Evolutionary conservation across 495 filamentous ascomycete genomes (phyloP).

Genomic region (Trichoderma gamsii): DNA sequence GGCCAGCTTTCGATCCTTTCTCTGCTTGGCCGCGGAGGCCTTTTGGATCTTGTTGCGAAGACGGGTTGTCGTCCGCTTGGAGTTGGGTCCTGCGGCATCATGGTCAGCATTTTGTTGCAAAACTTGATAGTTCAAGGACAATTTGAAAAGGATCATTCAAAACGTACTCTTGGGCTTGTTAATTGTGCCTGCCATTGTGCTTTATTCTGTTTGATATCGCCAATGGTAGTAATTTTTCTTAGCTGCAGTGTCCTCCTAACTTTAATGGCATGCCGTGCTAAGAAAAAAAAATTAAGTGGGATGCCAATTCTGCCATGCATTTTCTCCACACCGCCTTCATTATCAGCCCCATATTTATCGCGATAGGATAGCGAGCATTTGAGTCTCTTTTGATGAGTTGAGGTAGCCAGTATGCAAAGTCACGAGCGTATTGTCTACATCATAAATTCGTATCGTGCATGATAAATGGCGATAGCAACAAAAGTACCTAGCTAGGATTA

Average conservation of each 20-base stretch:
- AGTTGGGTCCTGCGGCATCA: slow-evolving; percentile 67
- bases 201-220: slow-evolving; percentile 1
- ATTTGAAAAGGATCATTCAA: too few species aligned
- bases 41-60: slow-evolving; percentile 95
- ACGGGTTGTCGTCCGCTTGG: slow-evolving; percentile 83
- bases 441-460: not conserved
- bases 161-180: slow-evolving; percentile 49
- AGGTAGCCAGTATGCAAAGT: not conserved
- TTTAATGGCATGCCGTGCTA: not conserved
- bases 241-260: not conserved
- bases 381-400: not conserved
- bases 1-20: slow-evolving; percentile 77
- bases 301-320: slow-evolving; percentile 12
- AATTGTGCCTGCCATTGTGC: slow-evolving; percentile 41
- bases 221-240: not conserved
- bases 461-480: not conserved
- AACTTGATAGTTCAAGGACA: too few species aligned
- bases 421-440: not conserved
- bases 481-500: not conserved
- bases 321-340: not conserved
- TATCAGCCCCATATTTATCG: not conserved
- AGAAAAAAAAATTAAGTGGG: slow-evolving; percentile 15
- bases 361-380: not conserved
- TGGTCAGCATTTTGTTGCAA: not conserved
- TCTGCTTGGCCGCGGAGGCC: slow-evolving; percentile 80